Conservation (phyloP, 345 rosid genomes). For the Acer saccharum region DNA sequence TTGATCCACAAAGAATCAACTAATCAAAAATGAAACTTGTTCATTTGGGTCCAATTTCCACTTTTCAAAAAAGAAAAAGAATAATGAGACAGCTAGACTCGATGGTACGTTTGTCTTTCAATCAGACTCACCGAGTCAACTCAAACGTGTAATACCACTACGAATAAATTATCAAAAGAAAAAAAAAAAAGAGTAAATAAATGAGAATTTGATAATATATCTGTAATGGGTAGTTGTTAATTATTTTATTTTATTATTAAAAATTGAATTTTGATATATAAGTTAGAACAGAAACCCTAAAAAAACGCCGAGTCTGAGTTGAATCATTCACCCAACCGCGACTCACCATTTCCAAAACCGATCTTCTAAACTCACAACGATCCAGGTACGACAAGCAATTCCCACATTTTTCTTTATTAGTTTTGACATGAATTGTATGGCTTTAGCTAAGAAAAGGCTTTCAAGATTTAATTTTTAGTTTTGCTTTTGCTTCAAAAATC, state of each 20-base stretch:
- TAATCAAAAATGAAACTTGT: neutral
- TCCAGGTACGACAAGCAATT: constrained; percentile 12
- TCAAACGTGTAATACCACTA: neutral
- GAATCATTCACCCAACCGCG: constrained; percentile 16
- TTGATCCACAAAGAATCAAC: no score
- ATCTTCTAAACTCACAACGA: neutral
- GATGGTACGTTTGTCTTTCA: neutral
- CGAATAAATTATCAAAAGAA: neutral
- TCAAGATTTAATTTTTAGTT: neutral
- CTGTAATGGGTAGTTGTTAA: neutral
- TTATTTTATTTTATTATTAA: neutral
- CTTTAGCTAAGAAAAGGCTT: neutral
- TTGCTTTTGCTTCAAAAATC: neutral
- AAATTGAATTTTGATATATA: neutral
- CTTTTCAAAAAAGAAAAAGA: neutral
- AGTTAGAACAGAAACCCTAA: constrained; percentile 12
- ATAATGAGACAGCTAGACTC: neutral
- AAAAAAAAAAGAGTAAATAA: neutral
- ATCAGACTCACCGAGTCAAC: constrained; percentile 20
- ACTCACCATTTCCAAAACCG: constrained; percentile 21
- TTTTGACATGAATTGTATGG: neutral
- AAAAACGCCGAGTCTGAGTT: constrained; percentile 28
- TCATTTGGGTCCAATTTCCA: neutral
- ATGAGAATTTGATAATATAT: neutral
- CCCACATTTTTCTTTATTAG: neutral